Conservation (phyloP, 495 filamentous ascomycete species). For the Parmelia sp. region DNA sequence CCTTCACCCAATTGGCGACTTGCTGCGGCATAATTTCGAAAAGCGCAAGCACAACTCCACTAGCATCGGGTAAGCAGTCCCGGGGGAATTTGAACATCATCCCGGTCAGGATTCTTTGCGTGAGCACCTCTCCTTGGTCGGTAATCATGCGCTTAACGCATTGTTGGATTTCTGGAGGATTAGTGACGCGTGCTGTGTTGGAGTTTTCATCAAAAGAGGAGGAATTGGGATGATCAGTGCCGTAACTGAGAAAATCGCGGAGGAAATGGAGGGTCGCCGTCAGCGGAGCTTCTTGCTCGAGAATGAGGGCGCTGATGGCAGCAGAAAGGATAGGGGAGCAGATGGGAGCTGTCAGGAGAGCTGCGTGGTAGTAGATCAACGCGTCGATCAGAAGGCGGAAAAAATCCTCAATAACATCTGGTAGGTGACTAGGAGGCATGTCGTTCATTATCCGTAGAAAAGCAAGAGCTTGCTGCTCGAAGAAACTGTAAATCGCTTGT, state of each 20-base stretch:
- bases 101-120: constrained; percentile 81
- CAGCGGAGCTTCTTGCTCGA: constrained; percentile 86
- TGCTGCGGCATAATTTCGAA: constrained; percentile 81
- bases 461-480: constrained; percentile 80
- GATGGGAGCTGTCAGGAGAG: constrained; percentile 68
- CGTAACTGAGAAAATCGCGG: constrained; percentile 87
- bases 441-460: constrained; percentile 88
- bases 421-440: constrained; percentile 75
- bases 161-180: constrained; percentile 56
- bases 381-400: constrained; percentile 89
- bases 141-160: constrained; percentile 66
- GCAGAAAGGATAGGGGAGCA: constrained; percentile 80
- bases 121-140: constrained; percentile 67
- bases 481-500: constrained; percentile 86
- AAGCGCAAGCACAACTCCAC: constrained; percentile 78
- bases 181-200: constrained; percentile 32
- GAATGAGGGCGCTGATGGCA: constrained; percentile 70
- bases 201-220: constrained; percentile 54
- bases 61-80: constrained; percentile 91
- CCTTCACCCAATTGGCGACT: constrained; percentile 70
- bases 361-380: constrained; percentile 82
- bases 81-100: constrained; percentile 98
- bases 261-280: constrained; percentile 89
- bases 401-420: constrained; percentile 98
- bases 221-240: constrained; percentile 64